Conservation (phyloP, 2,329 filamentous ascomycete species). For the Penicillium sp. region DNA sequence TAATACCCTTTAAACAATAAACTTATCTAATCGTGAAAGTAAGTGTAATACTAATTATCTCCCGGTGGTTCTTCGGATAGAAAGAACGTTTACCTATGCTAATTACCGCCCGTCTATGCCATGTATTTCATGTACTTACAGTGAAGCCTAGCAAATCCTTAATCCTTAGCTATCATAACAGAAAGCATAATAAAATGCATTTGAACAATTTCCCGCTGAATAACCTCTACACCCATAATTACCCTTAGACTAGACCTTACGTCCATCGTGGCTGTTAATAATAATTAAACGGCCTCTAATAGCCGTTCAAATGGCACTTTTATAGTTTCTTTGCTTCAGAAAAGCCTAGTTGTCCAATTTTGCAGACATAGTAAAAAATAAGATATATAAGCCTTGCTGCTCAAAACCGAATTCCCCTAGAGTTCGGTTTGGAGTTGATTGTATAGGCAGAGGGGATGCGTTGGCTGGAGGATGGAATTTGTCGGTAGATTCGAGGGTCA, state of each 20-base stretch:
- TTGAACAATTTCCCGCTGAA: conserved; percentile 4
- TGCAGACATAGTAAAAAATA: background rate
- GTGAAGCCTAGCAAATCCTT: background rate
- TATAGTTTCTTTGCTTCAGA: conserved; percentile 1
- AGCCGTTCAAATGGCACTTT: background rate
- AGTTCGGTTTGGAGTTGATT: too few relatives aligned
- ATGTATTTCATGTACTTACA: background rate
- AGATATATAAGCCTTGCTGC: background rate
- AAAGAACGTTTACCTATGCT: background rate
- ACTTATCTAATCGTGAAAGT: conserved; percentile 1
- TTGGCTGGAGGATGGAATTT: background rate
- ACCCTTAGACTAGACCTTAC: background rate
- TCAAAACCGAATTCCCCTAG: background rate
- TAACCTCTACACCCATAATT: conserved; percentile 9
- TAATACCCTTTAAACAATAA: background rate
- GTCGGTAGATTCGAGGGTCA: conserved; percentile 10
- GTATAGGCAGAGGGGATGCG: too few relatives aligned
- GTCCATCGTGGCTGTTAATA: background rate
- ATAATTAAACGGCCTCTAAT: background rate
- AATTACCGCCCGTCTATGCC: conserved; percentile 5
- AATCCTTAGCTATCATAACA: conserved; percentile 4
- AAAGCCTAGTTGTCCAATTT: background rate
- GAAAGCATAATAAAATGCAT: conserved; percentile 2
- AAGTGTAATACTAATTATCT: conserved; percentile 6
- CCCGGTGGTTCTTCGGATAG: conserved; percentile 3